Conservation (phyloP, 1,284 basidiomycete species). For the Apiotrichum porosum region DNA sequence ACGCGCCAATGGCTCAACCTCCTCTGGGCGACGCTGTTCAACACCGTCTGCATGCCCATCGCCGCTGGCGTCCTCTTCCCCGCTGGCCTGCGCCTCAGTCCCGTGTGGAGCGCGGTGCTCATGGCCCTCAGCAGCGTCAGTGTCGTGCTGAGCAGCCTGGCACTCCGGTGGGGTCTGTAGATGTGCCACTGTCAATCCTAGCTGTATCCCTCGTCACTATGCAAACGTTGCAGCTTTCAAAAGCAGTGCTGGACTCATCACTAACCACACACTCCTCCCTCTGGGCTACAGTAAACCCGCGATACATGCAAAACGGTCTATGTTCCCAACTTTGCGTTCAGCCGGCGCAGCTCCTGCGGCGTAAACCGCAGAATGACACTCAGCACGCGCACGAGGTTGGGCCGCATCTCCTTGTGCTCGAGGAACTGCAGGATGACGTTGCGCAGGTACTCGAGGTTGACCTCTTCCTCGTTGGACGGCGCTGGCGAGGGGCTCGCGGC, state of each 20-base stretch:
- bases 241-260: too few species aligned
- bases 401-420: constrained; percentile 83
- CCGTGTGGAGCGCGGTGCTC: constrained; percentile 94
- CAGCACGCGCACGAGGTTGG: constrained; percentile 80
- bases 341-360: constrained; percentile 80
- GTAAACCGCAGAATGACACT: constrained; percentile 89
- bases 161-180: constrained; percentile 76
- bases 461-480: constrained; percentile 63
- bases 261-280: too few species aligned
- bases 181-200: too few species aligned
- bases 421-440: constrained; percentile 92
- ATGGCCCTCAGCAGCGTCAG: constrained; percentile 99
- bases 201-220: too few species aligned
- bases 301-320: constrained; percentile 13
- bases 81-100: constrained; percentile 77
- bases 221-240: too few species aligned
- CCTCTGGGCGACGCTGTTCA: constrained; percentile 89
- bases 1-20: constrained; percentile 77
- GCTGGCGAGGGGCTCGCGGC: background rate
- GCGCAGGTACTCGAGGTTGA: constrained; percentile 90
- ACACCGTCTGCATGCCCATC: constrained; percentile 89
- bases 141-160: constrained; percentile 87
- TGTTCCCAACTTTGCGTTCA: constrained; percentile 61
- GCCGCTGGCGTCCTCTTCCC: constrained; percentile 96
- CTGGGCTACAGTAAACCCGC: too few species aligned